phyloP scores from a whole-genome alignment of 139 green algal genomes.

The Chlamydomonas schloesseri region DNA sequence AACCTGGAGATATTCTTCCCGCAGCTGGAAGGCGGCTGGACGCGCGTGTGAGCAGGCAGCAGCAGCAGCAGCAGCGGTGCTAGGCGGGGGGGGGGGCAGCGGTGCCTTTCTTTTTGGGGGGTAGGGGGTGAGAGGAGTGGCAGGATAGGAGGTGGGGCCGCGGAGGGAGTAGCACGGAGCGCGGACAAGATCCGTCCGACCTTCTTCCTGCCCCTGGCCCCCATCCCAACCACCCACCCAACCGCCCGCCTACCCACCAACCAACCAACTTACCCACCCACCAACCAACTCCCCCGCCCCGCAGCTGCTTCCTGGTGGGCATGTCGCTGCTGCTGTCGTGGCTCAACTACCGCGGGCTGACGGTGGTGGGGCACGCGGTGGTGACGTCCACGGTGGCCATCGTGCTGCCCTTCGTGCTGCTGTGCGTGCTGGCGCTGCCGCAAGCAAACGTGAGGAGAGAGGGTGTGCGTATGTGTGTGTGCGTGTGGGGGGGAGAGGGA shows the following conservation, averaged over 20 bases:
- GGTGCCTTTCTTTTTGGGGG: no score
- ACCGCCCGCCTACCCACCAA: no score
- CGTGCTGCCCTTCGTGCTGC: slow-evolving; percentile 88
- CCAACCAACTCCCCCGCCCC: no score
- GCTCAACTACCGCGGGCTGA: slow-evolving; percentile 95
- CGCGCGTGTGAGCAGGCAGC: slow-evolving; percentile 44
- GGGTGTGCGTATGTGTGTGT: background rate
- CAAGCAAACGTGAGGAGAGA: slow-evolving; percentile 59
- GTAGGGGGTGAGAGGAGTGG: no score
- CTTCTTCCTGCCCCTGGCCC: no score
- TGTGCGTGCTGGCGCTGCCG: slow-evolving; percentile 74
- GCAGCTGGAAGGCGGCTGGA: slow-evolving; percentile 55
- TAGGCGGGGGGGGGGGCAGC: no score
- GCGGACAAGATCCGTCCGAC: no score
- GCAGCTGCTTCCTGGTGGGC: slow-evolving; percentile 68
- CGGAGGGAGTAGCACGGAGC: no score
- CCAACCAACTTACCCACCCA: no score
- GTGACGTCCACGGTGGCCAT: slow-evolving; percentile 84
- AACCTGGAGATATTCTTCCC: slow-evolving; percentile 87
- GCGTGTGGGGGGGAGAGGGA: background rate
- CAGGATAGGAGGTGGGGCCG: no score
- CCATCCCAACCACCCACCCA: no score
- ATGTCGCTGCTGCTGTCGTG: slow-evolving; percentile 78
- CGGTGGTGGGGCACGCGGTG: slow-evolving; percentile 87
- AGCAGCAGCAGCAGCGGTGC: no score